Percentiles rank a stretch among this genome's conserved stretches.
phyloP scores from a whole-genome alignment of 2,329 filamentous ascomycete genomes.

The Aspergillus terreus region DNA sequence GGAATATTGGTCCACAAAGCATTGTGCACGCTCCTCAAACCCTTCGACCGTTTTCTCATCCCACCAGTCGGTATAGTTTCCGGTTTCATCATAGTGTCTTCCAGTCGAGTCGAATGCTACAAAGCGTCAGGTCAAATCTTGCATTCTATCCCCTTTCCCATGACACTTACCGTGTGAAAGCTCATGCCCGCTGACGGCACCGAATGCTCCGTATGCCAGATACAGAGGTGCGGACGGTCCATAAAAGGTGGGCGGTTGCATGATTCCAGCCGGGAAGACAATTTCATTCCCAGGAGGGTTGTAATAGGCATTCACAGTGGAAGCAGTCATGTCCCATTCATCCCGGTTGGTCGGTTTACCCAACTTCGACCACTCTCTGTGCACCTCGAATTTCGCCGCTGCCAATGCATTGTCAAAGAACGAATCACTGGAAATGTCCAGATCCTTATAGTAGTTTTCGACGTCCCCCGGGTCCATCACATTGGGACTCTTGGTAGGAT shows the following conservation, averaged over 20 bases:
- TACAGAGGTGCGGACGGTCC: slow-evolving; percentile 58
- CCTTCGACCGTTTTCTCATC: slow-evolving; percentile 55
- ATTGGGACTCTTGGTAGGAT: slow-evolving; percentile 60
- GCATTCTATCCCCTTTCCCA: background rate
- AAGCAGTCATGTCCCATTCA: slow-evolving; percentile 58
- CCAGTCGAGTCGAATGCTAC: slow-evolving; percentile 64
- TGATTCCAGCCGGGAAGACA: slow-evolving; percentile 65
- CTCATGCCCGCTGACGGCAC: slow-evolving; percentile 65
- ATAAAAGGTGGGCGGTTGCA: slow-evolving; percentile 66
- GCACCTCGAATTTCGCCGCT: slow-evolving; percentile 47
- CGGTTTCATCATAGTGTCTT: slow-evolving; percentile 61
- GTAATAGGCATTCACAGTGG: slow-evolving; percentile 66
- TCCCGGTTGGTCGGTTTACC: slow-evolving; percentile 59
- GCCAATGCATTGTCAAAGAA: slow-evolving; percentile 59
- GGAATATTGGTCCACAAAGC: slow-evolving; percentile 65
- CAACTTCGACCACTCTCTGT: slow-evolving; percentile 54
- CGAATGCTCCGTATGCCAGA: slow-evolving; percentile 66
- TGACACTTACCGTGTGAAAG: slow-evolving; percentile 53
- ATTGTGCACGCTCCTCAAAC: slow-evolving; percentile 59
- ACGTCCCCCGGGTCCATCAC: slow-evolving; percentile 57
- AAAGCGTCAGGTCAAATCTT: background rate
- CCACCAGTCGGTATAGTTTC: slow-evolving; percentile 67
- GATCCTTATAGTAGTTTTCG: slow-evolving; percentile 53
- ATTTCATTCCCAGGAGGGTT: slow-evolving; percentile 64
- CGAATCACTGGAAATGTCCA: slow-evolving; percentile 49